Percentiles rank a stretch among this genome's conserved stretches.
Evolutionary conservation across 192 early-diverging fungal genomes (phyloP).

Genomic region (Linderina pennispora): DNA sequence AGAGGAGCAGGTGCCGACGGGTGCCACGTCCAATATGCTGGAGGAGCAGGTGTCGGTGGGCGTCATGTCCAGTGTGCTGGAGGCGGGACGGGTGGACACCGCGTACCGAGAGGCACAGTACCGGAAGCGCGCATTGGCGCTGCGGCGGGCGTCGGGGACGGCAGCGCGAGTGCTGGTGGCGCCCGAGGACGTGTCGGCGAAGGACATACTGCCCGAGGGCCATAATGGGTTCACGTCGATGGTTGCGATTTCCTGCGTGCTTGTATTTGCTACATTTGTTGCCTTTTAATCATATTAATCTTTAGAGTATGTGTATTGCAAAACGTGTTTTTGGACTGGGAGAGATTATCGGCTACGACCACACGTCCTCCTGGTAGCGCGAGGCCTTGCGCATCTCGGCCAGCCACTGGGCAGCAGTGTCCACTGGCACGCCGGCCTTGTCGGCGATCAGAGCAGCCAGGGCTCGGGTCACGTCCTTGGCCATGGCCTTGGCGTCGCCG

Average conservation of each 20-base stretch:
- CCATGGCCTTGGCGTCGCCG: slow-evolving; percentile 97
- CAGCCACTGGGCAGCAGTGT: slow-evolving; percentile 69
- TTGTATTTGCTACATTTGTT: slow-evolving; percentile 43
- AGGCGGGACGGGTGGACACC: background rate
- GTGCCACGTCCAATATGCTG: background rate
- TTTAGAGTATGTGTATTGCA: background rate
- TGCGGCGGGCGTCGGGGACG: slow-evolving; percentile 17
- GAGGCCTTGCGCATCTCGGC: slow-evolving; percentile 74
- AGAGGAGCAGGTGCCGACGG: too few relatives aligned
- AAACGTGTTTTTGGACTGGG: background rate
- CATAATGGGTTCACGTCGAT: slow-evolving; percentile 30
- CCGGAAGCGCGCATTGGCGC: slow-evolving; percentile 30
- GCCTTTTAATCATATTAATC: slow-evolving; percentile 14
- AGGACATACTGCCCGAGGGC: slow-evolving; percentile 17
- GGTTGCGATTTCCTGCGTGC: slow-evolving; percentile 41
- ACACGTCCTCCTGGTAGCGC: slow-evolving; percentile 94
- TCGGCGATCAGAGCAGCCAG: slow-evolving; percentile 64
- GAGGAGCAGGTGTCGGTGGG: background rate
- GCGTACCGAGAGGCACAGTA: slow-evolving; percentile 1
- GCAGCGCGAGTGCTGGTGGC: slow-evolving; percentile 12
- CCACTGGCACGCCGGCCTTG: slow-evolving; percentile 56
- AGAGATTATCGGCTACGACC: slow-evolving; percentile 53
- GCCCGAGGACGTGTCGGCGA: slow-evolving; percentile 13
- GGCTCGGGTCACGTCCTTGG: slow-evolving; percentile 72
- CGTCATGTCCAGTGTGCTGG: background rate